Evolutionary conservation across 2,329 filamentous ascomycete species (phyloP), one percentile per base, ranked within the genome.

Genomic region (Aspergillus sp.): DNA sequence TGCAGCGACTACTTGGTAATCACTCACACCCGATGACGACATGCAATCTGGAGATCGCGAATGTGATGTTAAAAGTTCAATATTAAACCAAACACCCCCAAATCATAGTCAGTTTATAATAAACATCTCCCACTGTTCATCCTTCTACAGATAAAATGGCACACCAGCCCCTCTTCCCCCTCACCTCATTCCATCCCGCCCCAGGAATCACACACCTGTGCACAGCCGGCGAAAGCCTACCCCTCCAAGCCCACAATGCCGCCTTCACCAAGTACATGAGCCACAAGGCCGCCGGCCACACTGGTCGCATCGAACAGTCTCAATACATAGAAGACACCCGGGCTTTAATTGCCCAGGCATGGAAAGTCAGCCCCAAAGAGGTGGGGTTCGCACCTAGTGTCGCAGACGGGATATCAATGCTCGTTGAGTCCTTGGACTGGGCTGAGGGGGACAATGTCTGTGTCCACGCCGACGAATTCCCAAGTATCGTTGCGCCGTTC

Each of bases 91-190:
- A 31, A 9, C 27, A 7, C 23, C 27, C 9, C 27, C 27, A 9
- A 31, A 31, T 31, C 1, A 31, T 11, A 9, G 4, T 4, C 2
- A 31, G 9, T 9, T 31, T 11, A 31, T 31, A 3, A 31, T 31
- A 11, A 31, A 31, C 9, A 31, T 31, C 8, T 11, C 3, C 9
- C 9, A 4, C 27, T 11, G 3, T 31, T 3, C 1, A 31, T 31
- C 4, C 3, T 31, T 31, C 27, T 2, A 27, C 7, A 9, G 3
- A 27, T 8, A 31, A 31, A 86, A 90, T 57, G 93, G 96, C 73
- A 46, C 9, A 14, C 43, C 2, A 46, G 6, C 43, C 43, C 14
- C 43, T 46, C 12, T 46, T 46, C 23, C 19, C 43, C 1, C 43
- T 46, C 11, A 6, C 21, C 11, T 19, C 43, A 8, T 46, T 46